phyloP scores from a whole-genome alignment of 176 grass and related monocot genomes.

The Juncus inflexus region DNA sequence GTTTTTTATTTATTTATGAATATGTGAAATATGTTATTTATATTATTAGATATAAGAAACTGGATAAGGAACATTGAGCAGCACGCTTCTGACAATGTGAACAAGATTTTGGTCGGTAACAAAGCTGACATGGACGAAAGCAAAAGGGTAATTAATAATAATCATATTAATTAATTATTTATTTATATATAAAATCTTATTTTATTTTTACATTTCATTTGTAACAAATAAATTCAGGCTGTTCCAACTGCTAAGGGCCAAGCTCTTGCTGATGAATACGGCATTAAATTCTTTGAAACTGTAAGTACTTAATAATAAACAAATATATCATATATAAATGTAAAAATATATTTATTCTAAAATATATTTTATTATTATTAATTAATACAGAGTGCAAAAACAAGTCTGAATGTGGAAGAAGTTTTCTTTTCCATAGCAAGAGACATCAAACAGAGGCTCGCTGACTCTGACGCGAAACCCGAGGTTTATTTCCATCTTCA shows the following conservation, averaged over 20 bases:
- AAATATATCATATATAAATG: background rate
- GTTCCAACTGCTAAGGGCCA: slow-evolving; percentile 93
- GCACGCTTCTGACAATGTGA: slow-evolving; percentile 97
- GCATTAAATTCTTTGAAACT: slow-evolving; percentile 98
- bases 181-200: slow-evolving; percentile 17
- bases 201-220: background rate
- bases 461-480: slow-evolving; percentile 71
- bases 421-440: slow-evolving; percentile 94
- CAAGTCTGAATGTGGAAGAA: slow-evolving; percentile 91
- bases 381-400: slow-evolving; percentile 75
- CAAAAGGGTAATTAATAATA: slow-evolving; percentile 55
- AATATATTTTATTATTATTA: background rate
- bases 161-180: slow-evolving; percentile 6
- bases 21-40: slow-evolving; percentile 6
- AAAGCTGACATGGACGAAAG: slow-evolving; percentile 99
- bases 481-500: slow-evolving; percentile 41
- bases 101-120: slow-evolving; percentile 94
- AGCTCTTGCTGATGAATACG: slow-evolving; percentile 91
- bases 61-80: slow-evolving; percentile 98
- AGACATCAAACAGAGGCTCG: slow-evolving; percentile 84
- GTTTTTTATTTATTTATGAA: slow-evolving; percentile 7
- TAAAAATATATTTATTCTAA: background rate
- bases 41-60: slow-evolving; percentile 67
- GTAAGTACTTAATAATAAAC: slow-evolving; percentile 42
- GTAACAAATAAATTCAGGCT: slow-evolving; percentile 44